phyloP scores from a whole-genome alignment of 768 basidiomycete genomes.

The Mycena crocata region DNA sequence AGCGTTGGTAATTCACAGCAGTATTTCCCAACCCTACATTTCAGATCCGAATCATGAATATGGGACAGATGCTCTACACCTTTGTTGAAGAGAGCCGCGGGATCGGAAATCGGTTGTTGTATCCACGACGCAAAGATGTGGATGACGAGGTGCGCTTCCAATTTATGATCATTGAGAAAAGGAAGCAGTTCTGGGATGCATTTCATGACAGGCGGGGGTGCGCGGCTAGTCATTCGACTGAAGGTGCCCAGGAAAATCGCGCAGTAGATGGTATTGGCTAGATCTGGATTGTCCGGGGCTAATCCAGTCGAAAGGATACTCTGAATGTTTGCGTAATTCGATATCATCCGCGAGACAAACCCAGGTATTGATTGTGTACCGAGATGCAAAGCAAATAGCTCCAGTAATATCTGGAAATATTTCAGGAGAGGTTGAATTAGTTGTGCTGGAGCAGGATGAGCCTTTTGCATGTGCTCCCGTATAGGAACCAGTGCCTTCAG shows the following conservation, averaged over 20 bases:
- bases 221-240: not conserved
- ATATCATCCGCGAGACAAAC: not conserved
- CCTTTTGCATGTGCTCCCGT: not conserved
- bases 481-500: too few species aligned
- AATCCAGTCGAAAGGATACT: not conserved
- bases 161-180: not conserved
- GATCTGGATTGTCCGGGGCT: not conserved
- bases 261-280: not conserved
- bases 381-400: not conserved
- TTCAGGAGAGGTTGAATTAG: not conserved
- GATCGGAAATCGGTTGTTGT: too few species aligned
- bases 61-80: too few species aligned
- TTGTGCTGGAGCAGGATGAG: not conserved
- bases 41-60: too few species aligned
- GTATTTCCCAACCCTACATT: too few species aligned
- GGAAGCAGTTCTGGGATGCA: not conserved
- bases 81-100: too few species aligned
- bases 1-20: too few species aligned
- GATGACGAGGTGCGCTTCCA: not conserved
- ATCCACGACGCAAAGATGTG: not conserved
- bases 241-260: not conserved
- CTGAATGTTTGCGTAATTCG: not conserved
- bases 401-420: not conserved
- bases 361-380: not conserved
- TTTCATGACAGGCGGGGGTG: not conserved